Evolutionary conservation across 495 filamentous ascomycete genomes (phyloP), one percentile per base, ranked within the genome.

Genomic region (Talaromyces borbonicus): DNA sequence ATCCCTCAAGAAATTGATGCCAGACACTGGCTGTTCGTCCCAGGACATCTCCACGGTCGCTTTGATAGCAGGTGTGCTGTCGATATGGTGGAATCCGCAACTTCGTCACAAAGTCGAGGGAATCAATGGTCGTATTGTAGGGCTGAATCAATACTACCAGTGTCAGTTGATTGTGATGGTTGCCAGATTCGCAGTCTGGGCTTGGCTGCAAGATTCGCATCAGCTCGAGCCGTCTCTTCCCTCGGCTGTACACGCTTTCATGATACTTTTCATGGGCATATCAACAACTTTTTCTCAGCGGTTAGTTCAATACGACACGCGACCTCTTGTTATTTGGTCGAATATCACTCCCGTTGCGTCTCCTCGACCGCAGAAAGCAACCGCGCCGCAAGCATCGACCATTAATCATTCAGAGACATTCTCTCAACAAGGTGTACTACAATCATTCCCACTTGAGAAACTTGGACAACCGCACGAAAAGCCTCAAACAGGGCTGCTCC

Each of bases 1-100:
- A n/a, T 73, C 63, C 49, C 43, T 64, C 27, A 39, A 48, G 25
- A 57, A 65, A 49, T 19, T 66, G 51, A 56, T 60, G 47, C 55
- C 65, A 31, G 67, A 46, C 46, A 36, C 36, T 25, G 43, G 29
- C 19, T 36, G 26, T 46, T 46, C 43, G 2, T 46, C 43, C 5
- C 43, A 46, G 19, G 43, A 46, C 20, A 43, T 52, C 48, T 78
- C 62, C 49, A 70, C 54, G 26, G 49, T 57, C 64, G 63, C 72
- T 12, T 63, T 83, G 20, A 48, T 72, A 16, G 60, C 74, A 2
- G 77, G 75, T 19, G 49, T 82, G 20, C 51, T 76, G 5, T 74
- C 81, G 2, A 58, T 80, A 9, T 88, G 83, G 78, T 94, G 85
- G 83, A 90, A 89, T 50, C 84, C 84, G 5, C 75, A 73, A 45